Percentiles rank a stretch among this genome's conserved stretches.
Evolutionary conservation across 306 rosid species (phyloP).

Genomic region (Cucumis melo): DNA sequence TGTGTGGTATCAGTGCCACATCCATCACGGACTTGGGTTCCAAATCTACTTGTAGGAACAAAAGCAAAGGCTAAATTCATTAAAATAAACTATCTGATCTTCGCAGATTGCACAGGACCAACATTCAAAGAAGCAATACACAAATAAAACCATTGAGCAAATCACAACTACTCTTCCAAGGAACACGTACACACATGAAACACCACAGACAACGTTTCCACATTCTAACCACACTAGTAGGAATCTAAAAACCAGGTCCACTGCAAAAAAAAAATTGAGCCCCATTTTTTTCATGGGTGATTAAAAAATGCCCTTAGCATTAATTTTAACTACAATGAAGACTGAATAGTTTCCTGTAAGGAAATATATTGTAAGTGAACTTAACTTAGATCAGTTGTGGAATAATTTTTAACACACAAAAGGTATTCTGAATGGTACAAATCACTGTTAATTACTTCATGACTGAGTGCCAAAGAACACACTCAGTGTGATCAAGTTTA

Average conservation of each 20-base stretch:
- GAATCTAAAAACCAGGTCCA: neutral
- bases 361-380: neutral
- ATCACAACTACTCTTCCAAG: neutral
- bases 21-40: slow-evolving; percentile 75
- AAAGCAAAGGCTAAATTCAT: slow-evolving; percentile 1
- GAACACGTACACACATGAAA: neutral
- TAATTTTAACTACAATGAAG: neutral
- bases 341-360: neutral
- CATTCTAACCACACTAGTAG: neutral
- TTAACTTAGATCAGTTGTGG: neutral
- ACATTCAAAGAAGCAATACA: neutral
- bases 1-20: slow-evolving; percentile 41
- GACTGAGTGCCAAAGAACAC: neutral
- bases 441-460: neutral
- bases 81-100: slow-evolving; percentile 7
- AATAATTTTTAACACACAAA: neutral
- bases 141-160: neutral
- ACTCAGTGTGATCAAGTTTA: neutral
- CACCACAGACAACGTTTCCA: neutral
- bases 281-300: neutral
- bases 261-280: neutral
- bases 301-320: neutral
- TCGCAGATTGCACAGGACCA: slow-evolving; percentile 4
- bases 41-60: slow-evolving; percentile 29
- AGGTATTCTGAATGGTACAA: neutral